Evolutionary conservation across 768 basidiomycete genomes (phyloP), one percentile per base, ranked within the genome.

Genomic region (Fomitopsis serialis): DNA sequence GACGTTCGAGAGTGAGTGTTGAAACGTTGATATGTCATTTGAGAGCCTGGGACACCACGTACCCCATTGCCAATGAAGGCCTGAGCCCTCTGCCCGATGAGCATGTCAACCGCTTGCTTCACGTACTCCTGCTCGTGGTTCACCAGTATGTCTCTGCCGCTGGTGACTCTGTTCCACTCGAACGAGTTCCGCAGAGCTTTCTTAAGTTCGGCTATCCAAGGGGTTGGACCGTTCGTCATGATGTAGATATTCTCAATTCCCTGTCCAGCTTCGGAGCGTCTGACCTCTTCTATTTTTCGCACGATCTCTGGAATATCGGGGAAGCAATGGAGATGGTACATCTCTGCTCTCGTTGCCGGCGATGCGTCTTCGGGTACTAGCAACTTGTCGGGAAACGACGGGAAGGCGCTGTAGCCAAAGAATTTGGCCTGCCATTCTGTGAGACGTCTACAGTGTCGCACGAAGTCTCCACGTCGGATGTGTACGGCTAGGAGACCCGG

Each of bases 1-100:
- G 53, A 32, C 29, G 29, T 32, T 5, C 29, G n/a, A 32, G 29
- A 32, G 11, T 32, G n/a, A n/a, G n/a, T n/a, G n/a, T n/a, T n/a
- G n/a, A n/a, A n/a, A n/a, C n/a, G n/a, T n/a, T n/a, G n/a, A n/a
- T n/a, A n/a, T n/a, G n/a, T n/a, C n/a, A n/a, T n/a, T n/a, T n/a
- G 47, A 48, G 27, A 13, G 22, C 27, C 15, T 11, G 9, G 32
- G n/a, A 52, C 29, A 29, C 1, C 9, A 63, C 76, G 60, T 53
- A 76, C 77, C 62, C 79, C 79, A 45, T 81, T 80, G 7, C 78
- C 79, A 35, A 79, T 64, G 60, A 81, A 75, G 23, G 73, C 68
- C 50, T 78, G 75, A 5, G 77, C 77, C 49, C 67, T 64, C 54
- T 71, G 63, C 1, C 73, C 77, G 37, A 79, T 68, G 11, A 72